Base-by-base conservation (phyloP, 768 basidiomycete genomes). In the Rhodotorula taiwanensis region DNA sequence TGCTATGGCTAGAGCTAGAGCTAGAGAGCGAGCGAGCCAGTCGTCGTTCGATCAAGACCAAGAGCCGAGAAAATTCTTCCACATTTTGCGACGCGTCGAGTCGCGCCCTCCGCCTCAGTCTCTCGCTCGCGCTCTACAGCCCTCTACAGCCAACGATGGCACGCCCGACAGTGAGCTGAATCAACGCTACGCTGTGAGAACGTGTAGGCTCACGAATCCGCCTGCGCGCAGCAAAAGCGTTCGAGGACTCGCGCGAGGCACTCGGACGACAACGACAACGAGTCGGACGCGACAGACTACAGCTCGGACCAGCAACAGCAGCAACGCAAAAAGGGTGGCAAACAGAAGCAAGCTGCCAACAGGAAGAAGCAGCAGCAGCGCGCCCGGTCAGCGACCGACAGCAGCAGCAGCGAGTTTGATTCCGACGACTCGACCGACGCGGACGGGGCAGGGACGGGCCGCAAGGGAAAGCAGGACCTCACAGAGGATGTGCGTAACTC, bases 401-500 rank as follows among this genome's bases (percentile, higher is more conserved):
- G 34, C 25, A 31, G 50, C 28, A 48, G 27, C 30, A 31, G 33
- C n/a, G 34, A 50, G 20, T 4, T 16, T 2, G 49, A 36, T n/a
- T 31, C 51, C n/a, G n/a, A 33, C n/a, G 51, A 52, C 51, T 3
- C 2, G 4, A 52, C 36, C 44, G 56, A 33, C n/a, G 50, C 18
- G 16, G 49, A 44, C 4, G 58, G 28, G 4, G 58, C 21, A 4
- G 36, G 30, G 14, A 50, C 36, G 20, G 49, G 36, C 36, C 11
- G 28, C n/a, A 54, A 60, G 36, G 36, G 36, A 39, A 60, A 60
- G 55, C 36, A 9, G 62, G 62, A 56, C 20, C 48, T 64, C 4
- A 55, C 34, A 9, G 67, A 69, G 20, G 60, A 54, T 20, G 67
- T 69, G 20, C 30, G 64, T 55, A 21, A n/a, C n/a, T n/a, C 11